These are phyloP conservation scores for Talinum fruticosum DNA, from an alignment of 148 eudicot species.

Conservation along the genomic window DNA sequence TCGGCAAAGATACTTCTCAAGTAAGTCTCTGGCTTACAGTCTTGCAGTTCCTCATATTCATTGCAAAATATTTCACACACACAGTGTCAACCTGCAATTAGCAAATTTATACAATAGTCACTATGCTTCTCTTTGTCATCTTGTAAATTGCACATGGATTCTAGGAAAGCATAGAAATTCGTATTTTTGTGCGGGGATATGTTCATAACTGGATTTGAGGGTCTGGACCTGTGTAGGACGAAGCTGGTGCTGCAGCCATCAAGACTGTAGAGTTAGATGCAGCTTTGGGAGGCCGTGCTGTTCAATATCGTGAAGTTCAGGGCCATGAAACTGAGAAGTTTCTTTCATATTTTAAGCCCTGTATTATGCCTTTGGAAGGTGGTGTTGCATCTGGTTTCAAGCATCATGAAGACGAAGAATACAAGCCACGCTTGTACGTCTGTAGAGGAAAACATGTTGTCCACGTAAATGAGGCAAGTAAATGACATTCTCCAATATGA, in stretches of 20 bases:
- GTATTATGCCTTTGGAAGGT: constrained; percentile 94
- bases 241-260: constrained; percentile 86
- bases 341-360: constrained; percentile 95
- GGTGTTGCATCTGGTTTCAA: constrained; percentile 81
- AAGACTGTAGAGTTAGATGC: constrained; percentile 95
- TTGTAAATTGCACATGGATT: neutral
- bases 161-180: neutral
- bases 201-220: constrained; percentile 15
- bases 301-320: constrained; percentile 95
- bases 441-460: constrained; percentile 97
- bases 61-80: neutral
- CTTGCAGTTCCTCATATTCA: constrained; percentile 6
- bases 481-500: constrained; percentile 11
- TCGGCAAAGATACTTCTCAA: constrained; percentile 91
- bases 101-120: neutral
- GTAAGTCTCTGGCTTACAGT: constrained; percentile 36
- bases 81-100: too few species aligned
- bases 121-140: neutral
- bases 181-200: neutral
- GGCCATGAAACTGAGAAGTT: constrained; percentile 98
- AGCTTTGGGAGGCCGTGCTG: constrained; percentile 93
- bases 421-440: constrained; percentile 59
- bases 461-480: constrained; percentile 81
- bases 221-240: constrained; percentile 54
- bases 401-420: constrained; percentile 69